Percentiles rank a stretch among this genome's conserved stretches.
phyloP scores from a whole-genome alignment of 2,329 filamentous ascomycete genomes.

The Chaetothyriales sp. region DNA sequence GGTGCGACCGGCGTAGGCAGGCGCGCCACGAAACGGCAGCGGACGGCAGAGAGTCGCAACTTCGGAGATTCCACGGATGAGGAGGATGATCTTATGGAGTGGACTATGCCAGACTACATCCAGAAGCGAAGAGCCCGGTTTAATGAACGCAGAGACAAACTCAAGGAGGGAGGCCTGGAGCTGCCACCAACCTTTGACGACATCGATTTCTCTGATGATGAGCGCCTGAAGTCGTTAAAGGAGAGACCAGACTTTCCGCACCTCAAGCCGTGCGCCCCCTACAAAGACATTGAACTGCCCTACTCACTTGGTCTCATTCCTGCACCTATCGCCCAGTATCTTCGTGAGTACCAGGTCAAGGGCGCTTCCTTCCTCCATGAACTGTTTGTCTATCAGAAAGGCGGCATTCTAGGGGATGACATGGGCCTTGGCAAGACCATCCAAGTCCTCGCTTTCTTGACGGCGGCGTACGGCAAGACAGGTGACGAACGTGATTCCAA shows the following conservation, averaged over 20 bases:
- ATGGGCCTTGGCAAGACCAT: conserved; percentile 98
- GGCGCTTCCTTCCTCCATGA: conserved; percentile 77
- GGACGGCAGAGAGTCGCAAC: conserved; percentile 22
- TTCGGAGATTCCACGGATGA: conserved; percentile 36
- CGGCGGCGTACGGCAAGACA: conserved; percentile 85
- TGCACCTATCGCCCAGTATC: conserved; percentile 75
- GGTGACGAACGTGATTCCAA: conserved; percentile 75
- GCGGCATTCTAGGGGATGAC: conserved; percentile 84
- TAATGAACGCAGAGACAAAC: conserved; percentile 43
- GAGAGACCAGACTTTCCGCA: conserved; percentile 58
- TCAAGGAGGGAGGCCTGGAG: conserved; percentile 56
- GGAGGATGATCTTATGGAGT: conserved; percentile 42
- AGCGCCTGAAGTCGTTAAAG: conserved; percentile 45
- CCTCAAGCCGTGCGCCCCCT: conserved; percentile 51
- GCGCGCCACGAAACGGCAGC: conserved; percentile 18
- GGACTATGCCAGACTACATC: conserved; percentile 59
- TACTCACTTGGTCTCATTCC: conserved; percentile 73
- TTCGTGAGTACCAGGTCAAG: conserved; percentile 80
- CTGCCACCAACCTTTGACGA: conserved; percentile 65
- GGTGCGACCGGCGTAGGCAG: conserved; percentile 20
- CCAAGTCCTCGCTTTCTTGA: conserved; percentile 84
- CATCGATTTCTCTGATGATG: conserved; percentile 62
- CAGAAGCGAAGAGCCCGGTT: conserved; percentile 54
- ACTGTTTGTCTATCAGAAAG: conserved; percentile 79
- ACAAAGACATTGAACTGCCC: conserved; percentile 61